Evolutionary conservation across 306 rosid species (phyloP), one percentile per base, ranked within the genome.

Genomic region (Acacia melanoxylon): DNA sequence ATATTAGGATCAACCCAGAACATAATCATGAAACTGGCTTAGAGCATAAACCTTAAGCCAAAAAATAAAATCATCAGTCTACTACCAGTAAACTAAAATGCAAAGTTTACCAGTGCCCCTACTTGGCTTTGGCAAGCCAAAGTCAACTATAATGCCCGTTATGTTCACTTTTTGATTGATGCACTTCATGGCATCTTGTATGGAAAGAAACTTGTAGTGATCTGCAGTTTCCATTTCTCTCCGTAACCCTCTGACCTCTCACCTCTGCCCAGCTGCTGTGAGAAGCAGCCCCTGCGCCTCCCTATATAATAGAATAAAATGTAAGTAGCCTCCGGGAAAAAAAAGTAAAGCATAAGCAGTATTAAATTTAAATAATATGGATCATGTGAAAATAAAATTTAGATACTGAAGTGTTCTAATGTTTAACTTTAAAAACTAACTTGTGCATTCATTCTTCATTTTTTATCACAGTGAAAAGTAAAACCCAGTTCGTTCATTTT

Each of bases 61-160:
- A 78, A 68, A 83, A 58, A 46, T 4, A 35, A 35, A 37, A 6
- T 94, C 93, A 73, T 91, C 97, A 91, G 48, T 75, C 97, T 91
- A 92, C 97, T 91, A 91, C 94, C 93, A 70, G 67, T 22, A 79
- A 75, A 84, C 59, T 72, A 73, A 82, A 37, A 75, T 37, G 37
- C 40, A 51, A 82, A 68, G 31, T 37, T 75, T 85, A 90, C 97
- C 94, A 27, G 94, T 83, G 91, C 94, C 97, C 63, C 6, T 84
- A 16, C 92, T 77, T 75, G 42, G 35, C 73, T 81, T 75, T 2
- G 91, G 91, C 31, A 88, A 83, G 24, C 89, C 89, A 42, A 80
- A 82, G 83, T 94, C 94, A 37, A 86, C 22, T 81, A 92, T 58
- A 22, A 90, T 83, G 62, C 86, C 92, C 5, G 88, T 69, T 0